A percentile compares a stretch with the other conserved stretches of the same genome.
phyloP scores from a whole-genome alignment of 2,329 filamentous ascomycete genomes.

The Ceratocystis huliohia region DNA sequence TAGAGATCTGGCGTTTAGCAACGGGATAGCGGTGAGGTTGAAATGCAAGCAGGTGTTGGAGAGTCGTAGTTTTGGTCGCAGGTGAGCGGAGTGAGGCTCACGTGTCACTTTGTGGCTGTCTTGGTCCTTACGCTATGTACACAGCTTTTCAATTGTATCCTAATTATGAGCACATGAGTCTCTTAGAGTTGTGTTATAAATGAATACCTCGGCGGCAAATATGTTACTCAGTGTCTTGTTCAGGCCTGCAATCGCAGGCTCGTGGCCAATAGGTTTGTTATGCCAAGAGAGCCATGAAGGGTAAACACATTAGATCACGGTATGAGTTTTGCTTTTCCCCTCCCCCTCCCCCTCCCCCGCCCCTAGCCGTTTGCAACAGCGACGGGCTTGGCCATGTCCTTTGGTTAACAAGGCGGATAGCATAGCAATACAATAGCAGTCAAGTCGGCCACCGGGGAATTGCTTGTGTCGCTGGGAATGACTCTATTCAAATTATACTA shows the following conservation, averaged over 20 bases:
- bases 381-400: background rate
- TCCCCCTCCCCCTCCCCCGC: background rate
- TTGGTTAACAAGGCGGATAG: background rate
- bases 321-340: background rate
- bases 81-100: background rate
- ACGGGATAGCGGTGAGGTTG: background rate
- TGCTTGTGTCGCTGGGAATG: background rate
- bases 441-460: too few species aligned
- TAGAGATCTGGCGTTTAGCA: background rate
- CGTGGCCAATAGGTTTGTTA: background rate
- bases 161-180: background rate
- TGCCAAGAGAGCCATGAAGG: background rate
- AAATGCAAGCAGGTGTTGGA: constrained; percentile 3
- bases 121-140: background rate
- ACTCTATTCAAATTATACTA: background rate
- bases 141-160: background rate
- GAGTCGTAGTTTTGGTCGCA: background rate
- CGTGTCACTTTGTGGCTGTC: constrained; percentile 1
- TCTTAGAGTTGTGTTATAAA: background rate
- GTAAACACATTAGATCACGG: background rate
- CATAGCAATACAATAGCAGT: background rate
- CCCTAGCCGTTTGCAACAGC: background rate
- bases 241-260: background rate
- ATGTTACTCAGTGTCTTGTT: constrained; percentile 1
- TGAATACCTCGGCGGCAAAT: background rate